phyloP scores from a whole-genome alignment of 768 basidiomycete species.

The Pulveroboletus frians region DNA sequence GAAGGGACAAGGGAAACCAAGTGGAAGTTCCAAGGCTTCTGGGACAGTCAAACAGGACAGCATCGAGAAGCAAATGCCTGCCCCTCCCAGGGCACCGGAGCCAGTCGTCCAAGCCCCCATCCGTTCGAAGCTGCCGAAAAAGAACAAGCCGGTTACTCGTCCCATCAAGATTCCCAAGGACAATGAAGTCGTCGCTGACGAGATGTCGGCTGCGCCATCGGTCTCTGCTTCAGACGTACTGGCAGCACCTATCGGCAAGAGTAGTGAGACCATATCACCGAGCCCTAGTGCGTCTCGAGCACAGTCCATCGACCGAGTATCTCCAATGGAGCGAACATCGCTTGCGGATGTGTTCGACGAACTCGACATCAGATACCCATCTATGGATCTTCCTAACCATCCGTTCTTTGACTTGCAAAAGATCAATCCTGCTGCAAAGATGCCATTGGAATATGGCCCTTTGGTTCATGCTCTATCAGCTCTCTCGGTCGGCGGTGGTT shows the following conservation, averaged over 20 bases:
- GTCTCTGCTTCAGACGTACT: slow-evolving; percentile 46
- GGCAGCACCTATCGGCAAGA: slow-evolving; percentile 32
- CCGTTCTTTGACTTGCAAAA: slow-evolving; percentile 71
- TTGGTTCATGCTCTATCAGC: slow-evolving; percentile 83
- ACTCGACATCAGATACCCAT: slow-evolving; percentile 55
- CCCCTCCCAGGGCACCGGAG: slow-evolving; percentile 26
- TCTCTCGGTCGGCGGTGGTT: slow-evolving; percentile 78
- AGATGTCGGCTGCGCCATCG: slow-evolving; percentile 40
- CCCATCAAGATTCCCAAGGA: slow-evolving; percentile 58
- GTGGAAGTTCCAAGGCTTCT: slow-evolving; percentile 23
- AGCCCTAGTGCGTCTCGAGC: slow-evolving; percentile 56
- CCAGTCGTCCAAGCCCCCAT: slow-evolving; percentile 61
- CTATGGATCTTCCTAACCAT: slow-evolving; percentile 62
- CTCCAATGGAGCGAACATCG: slow-evolving; percentile 43
- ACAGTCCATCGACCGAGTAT: slow-evolving; percentile 50
- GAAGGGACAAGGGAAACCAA: slow-evolving; percentile 23
- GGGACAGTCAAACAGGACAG: slow-evolving; percentile 13
- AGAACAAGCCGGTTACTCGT: slow-evolving; percentile 63
- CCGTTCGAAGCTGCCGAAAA: slow-evolving; percentile 79
- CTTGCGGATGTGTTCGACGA: slow-evolving; percentile 65
- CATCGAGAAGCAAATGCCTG: slow-evolving; percentile 17
- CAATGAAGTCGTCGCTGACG: slow-evolving; percentile 40
- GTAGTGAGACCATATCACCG: slow-evolving; percentile 34
- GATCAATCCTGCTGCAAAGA: slow-evolving; percentile 70
- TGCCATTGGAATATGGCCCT: slow-evolving; percentile 81